Conservation (phyloP, 1,284 basidiomycete genomes). For the Golubevia pallescens region DNA sequence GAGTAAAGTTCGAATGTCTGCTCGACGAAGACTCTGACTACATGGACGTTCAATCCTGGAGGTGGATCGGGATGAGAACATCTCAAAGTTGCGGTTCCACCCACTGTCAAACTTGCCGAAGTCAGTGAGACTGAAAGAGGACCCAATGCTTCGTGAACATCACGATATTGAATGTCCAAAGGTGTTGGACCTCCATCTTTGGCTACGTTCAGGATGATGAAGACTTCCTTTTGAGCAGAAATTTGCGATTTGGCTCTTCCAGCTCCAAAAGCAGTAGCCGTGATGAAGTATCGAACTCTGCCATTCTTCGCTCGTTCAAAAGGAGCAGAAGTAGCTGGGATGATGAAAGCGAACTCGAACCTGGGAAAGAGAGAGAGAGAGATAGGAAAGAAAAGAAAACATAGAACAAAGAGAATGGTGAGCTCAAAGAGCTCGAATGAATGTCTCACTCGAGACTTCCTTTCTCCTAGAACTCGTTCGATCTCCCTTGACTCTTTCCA, state of each 20-base stretch:
- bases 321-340: constrained; percentile 51
- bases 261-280: constrained; percentile 51
- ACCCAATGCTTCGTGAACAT: constrained; percentile 56
- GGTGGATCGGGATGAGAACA: constrained; percentile 55
- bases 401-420: too few species aligned
- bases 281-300: constrained; percentile 50
- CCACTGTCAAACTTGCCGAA: constrained; percentile 54
- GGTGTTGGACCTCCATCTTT: constrained; percentile 49
- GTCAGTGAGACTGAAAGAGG: constrained; percentile 48
- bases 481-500: neutral
- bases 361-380: neutral
- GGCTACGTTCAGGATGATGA: constrained; percentile 51
- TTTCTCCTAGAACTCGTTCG: neutral
- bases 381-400: neutral
- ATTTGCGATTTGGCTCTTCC: constrained; percentile 45
- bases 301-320: constrained; percentile 58
- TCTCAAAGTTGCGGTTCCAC: constrained; percentile 43
- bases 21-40: constrained; percentile 53
- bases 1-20: constrained; percentile 59
- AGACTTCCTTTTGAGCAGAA: constrained; percentile 47
- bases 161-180: constrained; percentile 58
- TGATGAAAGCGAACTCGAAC: constrained; percentile 61
- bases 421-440: too few species aligned
- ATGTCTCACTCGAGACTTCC: too few species aligned
- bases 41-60: constrained; percentile 49